phyloP scores from a whole-genome alignment of 495 filamentous ascomycete genomes.

The Penicillium ucsense region DNA sequence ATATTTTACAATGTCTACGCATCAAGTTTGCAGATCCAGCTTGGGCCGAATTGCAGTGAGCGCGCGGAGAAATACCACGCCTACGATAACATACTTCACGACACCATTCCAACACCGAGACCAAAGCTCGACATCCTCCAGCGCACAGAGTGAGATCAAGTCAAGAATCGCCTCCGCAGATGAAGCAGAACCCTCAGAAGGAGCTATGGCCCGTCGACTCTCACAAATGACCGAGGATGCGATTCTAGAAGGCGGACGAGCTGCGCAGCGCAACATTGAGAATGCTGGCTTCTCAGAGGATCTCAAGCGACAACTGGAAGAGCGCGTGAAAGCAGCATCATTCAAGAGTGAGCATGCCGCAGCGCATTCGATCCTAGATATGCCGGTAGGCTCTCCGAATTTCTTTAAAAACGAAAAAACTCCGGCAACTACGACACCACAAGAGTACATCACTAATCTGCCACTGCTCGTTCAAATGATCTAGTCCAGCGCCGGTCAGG shows the following conservation, averaged over 20 bases:
- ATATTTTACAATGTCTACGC: slow-evolving; percentile 17
- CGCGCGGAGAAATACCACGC: slow-evolving; percentile 7
- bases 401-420: too few species aligned
- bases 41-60: slow-evolving; percentile 8
- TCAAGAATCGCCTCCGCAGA: slow-evolving; percentile 1
- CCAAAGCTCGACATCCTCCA: slow-evolving; percentile 14
- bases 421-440: too few species aligned
- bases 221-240: slow-evolving; percentile 72
- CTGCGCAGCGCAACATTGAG: slow-evolving; percentile 63
- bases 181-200: slow-evolving; percentile 23
- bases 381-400: slow-evolving; percentile 40
- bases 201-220: slow-evolving; percentile 67
- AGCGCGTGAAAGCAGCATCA: slow-evolving; percentile 57
- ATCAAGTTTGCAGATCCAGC: slow-evolving; percentile 9
- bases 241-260: slow-evolving; percentile 59
- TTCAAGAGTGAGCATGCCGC: slow-evolving; percentile 61
- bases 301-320: slow-evolving; percentile 63
- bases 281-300: slow-evolving; percentile 85
- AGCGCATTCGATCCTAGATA: slow-evolving; percentile 55
- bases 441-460: neutral
- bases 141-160: slow-evolving; percentile 7
- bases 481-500: slow-evolving; percentile 54
- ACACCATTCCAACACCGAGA: slow-evolving; percentile 14
- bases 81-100: slow-evolving; percentile 14
- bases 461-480: neutral